Evolutionary conservation across 2,329 filamentous ascomycete genomes (phyloP).

Genomic region (Aspergillus costaricaensis): DNA sequence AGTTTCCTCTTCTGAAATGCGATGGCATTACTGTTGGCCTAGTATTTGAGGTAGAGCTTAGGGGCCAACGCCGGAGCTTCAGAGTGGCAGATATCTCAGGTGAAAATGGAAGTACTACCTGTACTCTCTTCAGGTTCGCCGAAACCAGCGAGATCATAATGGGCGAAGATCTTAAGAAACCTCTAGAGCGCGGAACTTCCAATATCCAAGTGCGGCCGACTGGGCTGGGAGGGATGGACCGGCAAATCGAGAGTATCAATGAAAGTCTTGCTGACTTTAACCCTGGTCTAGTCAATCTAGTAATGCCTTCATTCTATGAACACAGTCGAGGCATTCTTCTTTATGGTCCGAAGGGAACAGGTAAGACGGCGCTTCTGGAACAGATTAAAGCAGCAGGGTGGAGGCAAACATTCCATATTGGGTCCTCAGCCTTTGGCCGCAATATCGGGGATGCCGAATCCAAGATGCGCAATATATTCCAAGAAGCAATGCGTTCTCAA

Average conservation of each 20-base stretch:
- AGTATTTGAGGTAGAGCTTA: constrained; percentile 64
- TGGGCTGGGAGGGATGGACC: constrained; percentile 67
- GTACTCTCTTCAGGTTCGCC: constrained; percentile 41
- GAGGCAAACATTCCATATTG: constrained; percentile 63
- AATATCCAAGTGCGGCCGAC: constrained; percentile 40
- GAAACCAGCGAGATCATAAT: constrained; percentile 36
- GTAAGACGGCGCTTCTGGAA: constrained; percentile 75
- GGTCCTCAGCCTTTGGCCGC: constrained; percentile 35
- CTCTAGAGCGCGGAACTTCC: constrained; percentile 13
- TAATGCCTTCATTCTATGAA: constrained; percentile 46
- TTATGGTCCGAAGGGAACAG: constrained; percentile 80
- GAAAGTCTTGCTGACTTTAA: constrained; percentile 62
- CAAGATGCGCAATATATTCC: constrained; percentile 68
- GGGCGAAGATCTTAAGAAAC: constrained; percentile 26
- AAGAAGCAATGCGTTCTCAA: constrained; percentile 66
- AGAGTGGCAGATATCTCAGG: constrained; percentile 58
- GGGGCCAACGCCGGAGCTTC: constrained; percentile 63
- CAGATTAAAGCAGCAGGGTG: constrained; percentile 69
- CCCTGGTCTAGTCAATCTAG: constrained; percentile 26
- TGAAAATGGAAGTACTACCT: constrained; percentile 41
- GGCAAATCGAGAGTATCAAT: constrained; percentile 68
- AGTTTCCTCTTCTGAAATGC: constrained; percentile 52
- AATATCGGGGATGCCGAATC: constrained; percentile 50
- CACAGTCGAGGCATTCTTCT: constrained; percentile 66
- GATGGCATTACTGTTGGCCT: constrained; percentile 72